A percentile compares a stretch with the other conserved stretches of the same genome.
Evolutionary conservation across 352 stramenopile genomes (phyloP).

Genomic region (Detonula confervacea): DNA sequence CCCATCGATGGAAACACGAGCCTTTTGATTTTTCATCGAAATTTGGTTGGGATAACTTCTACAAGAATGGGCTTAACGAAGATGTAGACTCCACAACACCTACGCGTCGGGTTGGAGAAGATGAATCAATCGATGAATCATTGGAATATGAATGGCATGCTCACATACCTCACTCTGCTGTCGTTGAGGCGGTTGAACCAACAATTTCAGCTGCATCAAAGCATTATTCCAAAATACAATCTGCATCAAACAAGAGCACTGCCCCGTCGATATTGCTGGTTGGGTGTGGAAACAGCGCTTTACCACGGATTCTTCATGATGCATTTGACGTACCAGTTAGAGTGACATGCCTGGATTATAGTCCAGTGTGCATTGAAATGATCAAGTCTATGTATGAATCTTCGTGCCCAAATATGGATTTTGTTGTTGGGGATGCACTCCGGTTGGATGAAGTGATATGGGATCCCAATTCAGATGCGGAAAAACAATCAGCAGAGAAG

Average conservation of each 20-base stretch:
- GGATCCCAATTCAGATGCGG: slow-evolving; percentile 11
- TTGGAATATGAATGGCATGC: slow-evolving; percentile 74
- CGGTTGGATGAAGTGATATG: slow-evolving; percentile 45
- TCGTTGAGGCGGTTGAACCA: slow-evolving; percentile 51
- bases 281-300: slow-evolving; percentile 70
- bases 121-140: slow-evolving; percentile 5
- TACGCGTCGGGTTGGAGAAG: too few relatives aligned
- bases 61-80: slow-evolving; percentile 27
- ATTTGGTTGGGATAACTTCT: slow-evolving; percentile 71
- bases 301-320: slow-evolving; percentile 64
- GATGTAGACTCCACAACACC: too few relatives aligned
- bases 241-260: not conserved
- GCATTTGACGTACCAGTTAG: slow-evolving; percentile 19
- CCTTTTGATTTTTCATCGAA: slow-evolving; percentile 74
- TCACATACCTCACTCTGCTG: slow-evolving; percentile 58
- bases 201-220: slow-evolving; percentile 34
- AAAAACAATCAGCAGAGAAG: slow-evolving; percentile 1
- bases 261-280: slow-evolving; percentile 53
- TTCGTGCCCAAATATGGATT: slow-evolving; percentile 49
- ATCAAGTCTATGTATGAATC: slow-evolving; percentile 41
- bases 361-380: slow-evolving; percentile 64
- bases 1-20: slow-evolving; percentile 31
- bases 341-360: slow-evolving; percentile 70
- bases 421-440: slow-evolving; percentile 70
- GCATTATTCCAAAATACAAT: too few relatives aligned